phyloP scores from a whole-genome alignment of 495 filamentous ascomycete species.

The Penicillium mononematosum region DNA sequence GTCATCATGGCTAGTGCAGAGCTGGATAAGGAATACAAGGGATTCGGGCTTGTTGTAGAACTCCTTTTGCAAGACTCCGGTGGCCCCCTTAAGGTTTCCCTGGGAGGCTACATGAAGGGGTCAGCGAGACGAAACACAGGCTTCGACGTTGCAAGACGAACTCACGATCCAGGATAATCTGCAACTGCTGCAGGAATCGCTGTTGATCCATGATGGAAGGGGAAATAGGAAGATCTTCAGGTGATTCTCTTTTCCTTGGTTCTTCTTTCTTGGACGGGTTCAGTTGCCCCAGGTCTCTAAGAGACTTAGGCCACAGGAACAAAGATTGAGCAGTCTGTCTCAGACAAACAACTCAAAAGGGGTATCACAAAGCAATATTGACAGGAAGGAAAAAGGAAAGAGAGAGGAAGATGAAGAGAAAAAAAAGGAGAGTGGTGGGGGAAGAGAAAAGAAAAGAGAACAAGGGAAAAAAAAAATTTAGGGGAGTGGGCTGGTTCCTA shows the following conservation, averaged over 20 bases:
- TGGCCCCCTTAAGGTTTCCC: constrained; percentile 76
- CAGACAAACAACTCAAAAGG: constrained; percentile 37
- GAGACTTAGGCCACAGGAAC: constrained; percentile 19
- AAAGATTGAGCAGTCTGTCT: constrained; percentile 37
- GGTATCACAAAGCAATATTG: constrained; percentile 39
- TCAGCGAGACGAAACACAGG: constrained; percentile 9
- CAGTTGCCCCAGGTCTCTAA: constrained; percentile 28
- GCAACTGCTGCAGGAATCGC: constrained; percentile 69
- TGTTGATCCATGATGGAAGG: constrained; percentile 65
- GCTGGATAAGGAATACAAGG: constrained; percentile 78
- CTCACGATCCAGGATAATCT: constrained; percentile 74
- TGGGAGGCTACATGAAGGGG: constrained; percentile 36
- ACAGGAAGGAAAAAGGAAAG: constrained; percentile 27
- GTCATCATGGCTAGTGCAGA: constrained; percentile 72
- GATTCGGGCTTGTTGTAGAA: constrained; percentile 85
- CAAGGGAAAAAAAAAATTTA: constrained; percentile 25
- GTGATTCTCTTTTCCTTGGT: neutral
- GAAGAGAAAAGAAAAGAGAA: constrained; percentile 24
- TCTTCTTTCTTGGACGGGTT: neutral
- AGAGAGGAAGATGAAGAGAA: constrained; percentile 22
- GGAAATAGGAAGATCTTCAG: constrained; percentile 1
- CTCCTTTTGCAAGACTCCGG: constrained; percentile 82
- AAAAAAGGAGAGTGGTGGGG: constrained; percentile 22
- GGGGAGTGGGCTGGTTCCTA: constrained; percentile 19
- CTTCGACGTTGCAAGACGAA: constrained; percentile 16